A percentile compares a stretch with the other conserved stretches of the same genome.
Conservation (phyloP, 768 basidiomycete genomes). For the Austroboletus festivus region DNA sequence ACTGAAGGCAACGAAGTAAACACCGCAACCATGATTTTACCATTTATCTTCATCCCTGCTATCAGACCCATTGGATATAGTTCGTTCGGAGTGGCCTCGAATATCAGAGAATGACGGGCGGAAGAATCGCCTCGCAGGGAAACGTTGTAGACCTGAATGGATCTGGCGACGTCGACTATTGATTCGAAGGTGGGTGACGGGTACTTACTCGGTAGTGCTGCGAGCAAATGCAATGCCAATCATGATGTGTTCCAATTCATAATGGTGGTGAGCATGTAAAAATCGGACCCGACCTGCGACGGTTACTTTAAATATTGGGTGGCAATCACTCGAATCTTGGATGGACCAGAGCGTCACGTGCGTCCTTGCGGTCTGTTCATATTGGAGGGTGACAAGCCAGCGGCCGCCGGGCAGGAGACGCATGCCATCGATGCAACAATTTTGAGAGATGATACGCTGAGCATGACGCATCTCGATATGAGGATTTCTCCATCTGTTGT, state of each 20-base stretch:
- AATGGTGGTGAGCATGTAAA: slow-evolving; percentile 31
- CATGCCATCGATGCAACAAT: slow-evolving; percentile 42
- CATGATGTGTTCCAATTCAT: slow-evolving; percentile 15
- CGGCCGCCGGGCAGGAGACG: slow-evolving; percentile 45
- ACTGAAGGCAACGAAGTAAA: slow-evolving; percentile 8
- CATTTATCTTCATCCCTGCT: slow-evolving; percentile 20
- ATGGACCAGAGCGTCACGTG: slow-evolving; percentile 45
- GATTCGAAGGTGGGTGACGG: neutral
- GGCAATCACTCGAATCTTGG: slow-evolving; percentile 24
- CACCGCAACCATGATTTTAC: slow-evolving; percentile 18
- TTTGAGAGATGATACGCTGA: slow-evolving; percentile 33
- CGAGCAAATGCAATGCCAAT: slow-evolving; percentile 20
- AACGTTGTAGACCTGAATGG: slow-evolving; percentile 24
- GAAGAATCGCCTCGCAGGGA: slow-evolving; percentile 7
- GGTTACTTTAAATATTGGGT: slow-evolving; percentile 29
- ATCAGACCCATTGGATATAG: slow-evolving; percentile 16
- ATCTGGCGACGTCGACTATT: slow-evolving; percentile 10
- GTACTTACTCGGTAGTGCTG: slow-evolving; percentile 17
- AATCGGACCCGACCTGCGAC: slow-evolving; percentile 33
- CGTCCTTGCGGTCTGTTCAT: slow-evolving; percentile 33
- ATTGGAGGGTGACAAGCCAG: slow-evolving; percentile 47
- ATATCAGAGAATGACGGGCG: slow-evolving; percentile 8
- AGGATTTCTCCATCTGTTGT: slow-evolving; percentile 47
- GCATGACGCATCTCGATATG: slow-evolving; percentile 35
- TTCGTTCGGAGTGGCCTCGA: slow-evolving; percentile 16